Evolutionary conservation across 2,329 filamentous ascomycete genomes (phyloP).

Genomic region (Colletotrichum tropicale): DNA sequence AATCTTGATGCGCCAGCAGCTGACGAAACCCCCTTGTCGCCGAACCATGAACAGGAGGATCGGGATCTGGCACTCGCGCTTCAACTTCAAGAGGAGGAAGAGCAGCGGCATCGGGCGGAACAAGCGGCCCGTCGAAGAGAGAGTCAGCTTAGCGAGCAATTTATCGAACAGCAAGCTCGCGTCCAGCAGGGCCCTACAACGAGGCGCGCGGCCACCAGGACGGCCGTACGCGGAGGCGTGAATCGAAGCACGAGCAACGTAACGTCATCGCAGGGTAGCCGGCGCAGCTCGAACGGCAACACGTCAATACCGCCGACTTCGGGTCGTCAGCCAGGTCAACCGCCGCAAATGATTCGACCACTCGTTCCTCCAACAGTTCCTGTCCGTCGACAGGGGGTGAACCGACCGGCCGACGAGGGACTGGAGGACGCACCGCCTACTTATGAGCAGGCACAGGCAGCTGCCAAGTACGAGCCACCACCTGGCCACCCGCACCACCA

Average conservation of each 20-base stretch:
- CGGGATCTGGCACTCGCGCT: conserved; percentile 86
- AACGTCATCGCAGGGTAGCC: conserved; percentile 1
- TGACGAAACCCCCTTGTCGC: conserved; percentile 36
- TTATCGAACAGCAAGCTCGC: conserved; percentile 67
- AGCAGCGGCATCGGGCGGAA: conserved; percentile 71
- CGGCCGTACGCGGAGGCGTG: conserved; percentile 18
- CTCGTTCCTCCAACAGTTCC: conserved; percentile 47
- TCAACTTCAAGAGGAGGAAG: conserved; percentile 94
- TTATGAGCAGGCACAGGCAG: conserved; percentile 61
- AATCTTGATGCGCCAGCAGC: not conserved
- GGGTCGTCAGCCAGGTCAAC: conserved; percentile 10
- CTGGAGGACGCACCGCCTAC: conserved; percentile 60
- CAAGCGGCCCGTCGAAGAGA: conserved; percentile 69
- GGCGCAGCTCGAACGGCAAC: conserved; percentile 17
- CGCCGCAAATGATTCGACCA: conserved; percentile 47
- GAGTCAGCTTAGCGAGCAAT: conserved; percentile 71
- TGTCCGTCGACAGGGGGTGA: conserved; percentile 39
- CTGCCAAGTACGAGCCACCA: conserved; percentile 56
- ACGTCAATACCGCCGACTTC: not conserved
- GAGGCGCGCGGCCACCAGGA: conserved; percentile 24
- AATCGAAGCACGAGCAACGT: conserved; percentile 13
- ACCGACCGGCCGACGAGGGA: conserved; percentile 39
- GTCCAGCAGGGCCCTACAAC: conserved; percentile 29
- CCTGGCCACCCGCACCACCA: conserved; percentile 55
- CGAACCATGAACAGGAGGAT: conserved; percentile 73